Conservation (phyloP, 139 green algal species). For the Volvox africanus region DNA sequence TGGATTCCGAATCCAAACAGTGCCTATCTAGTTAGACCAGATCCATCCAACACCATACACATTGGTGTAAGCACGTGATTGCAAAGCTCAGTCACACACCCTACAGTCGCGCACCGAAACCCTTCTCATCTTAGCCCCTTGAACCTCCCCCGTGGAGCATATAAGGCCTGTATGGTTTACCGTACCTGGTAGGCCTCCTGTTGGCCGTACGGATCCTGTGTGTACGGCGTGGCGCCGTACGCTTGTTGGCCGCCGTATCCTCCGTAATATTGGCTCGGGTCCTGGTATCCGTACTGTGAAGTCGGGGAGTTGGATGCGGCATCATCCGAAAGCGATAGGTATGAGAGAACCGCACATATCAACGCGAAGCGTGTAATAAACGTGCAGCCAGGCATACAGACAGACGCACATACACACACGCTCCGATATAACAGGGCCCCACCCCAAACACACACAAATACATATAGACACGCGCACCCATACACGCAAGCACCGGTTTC, state of each 20-base stretch:
- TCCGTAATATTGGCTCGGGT: conserved; percentile 34
- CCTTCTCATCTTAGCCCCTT: too few relatives aligned
- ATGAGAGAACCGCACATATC: not conserved
- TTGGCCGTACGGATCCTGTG: conserved; percentile 1
- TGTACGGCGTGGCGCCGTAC: not conserved
- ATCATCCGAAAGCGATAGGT: not conserved
- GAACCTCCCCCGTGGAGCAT: too few relatives aligned
- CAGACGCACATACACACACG: not conserved
- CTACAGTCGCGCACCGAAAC: too few relatives aligned
- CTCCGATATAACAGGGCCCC: too few relatives aligned
- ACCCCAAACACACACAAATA: not conserved
- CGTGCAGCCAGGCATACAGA: too few relatives aligned
- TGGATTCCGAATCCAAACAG: too few relatives aligned
- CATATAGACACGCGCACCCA: not conserved
- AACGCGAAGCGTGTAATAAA: too few relatives aligned
- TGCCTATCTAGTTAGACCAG: too few relatives aligned
- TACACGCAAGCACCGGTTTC: not conserved
- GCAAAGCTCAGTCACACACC: too few relatives aligned
- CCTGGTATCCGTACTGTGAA: conserved; percentile 40
- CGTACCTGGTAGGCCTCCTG: not conserved
- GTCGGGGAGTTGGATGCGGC: not conserved
- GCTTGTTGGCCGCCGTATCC: not conserved
- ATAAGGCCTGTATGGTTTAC: not conserved
- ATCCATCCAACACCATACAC: too few relatives aligned
- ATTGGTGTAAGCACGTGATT: too few relatives aligned